phyloP scores from a whole-genome alignment of 495 filamentous ascomycete genomes.

The Penicillium atrosanguineum region DNA sequence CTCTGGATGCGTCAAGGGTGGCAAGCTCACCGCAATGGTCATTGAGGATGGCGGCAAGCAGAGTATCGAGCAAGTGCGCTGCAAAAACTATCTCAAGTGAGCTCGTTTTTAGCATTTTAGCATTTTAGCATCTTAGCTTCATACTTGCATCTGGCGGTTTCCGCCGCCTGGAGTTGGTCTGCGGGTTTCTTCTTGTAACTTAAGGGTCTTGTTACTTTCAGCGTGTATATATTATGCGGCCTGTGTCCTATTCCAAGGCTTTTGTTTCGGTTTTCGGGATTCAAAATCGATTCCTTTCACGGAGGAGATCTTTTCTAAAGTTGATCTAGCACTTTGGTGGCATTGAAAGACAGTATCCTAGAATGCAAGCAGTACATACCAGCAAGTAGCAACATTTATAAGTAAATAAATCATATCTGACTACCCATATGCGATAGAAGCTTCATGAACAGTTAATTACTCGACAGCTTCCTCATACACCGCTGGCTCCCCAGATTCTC shows the following conservation, averaged over 20 bases:
- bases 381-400: too few species aligned
- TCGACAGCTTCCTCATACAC: too few species aligned
- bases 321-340: too few species aligned
- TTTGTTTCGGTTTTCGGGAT: too few species aligned
- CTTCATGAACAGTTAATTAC: too few species aligned
- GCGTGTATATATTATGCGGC: neutral
- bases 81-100: constrained; percentile 24
- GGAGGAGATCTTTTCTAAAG: too few species aligned
- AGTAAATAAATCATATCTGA: too few species aligned
- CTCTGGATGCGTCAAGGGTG: constrained; percentile 73
- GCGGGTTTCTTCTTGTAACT: neutral
- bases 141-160: neutral
- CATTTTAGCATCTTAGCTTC: neutral
- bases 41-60: constrained; percentile 52
- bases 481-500: too few species aligned
- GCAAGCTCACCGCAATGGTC: constrained; percentile 71
- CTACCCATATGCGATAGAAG: too few species aligned
- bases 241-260: too few species aligned
- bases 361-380: too few species aligned
- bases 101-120: neutral
- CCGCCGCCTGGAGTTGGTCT: neutral
- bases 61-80: constrained; percentile 35
- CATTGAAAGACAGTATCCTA: too few species aligned
- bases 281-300: neutral
- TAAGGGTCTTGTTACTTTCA: neutral